Percentiles rank a stretch among this genome's conserved stretches.
phyloP scores from a whole-genome alignment of 225 moss, liverwort and hornwort species.

The Marchantia polymorpha region DNA sequence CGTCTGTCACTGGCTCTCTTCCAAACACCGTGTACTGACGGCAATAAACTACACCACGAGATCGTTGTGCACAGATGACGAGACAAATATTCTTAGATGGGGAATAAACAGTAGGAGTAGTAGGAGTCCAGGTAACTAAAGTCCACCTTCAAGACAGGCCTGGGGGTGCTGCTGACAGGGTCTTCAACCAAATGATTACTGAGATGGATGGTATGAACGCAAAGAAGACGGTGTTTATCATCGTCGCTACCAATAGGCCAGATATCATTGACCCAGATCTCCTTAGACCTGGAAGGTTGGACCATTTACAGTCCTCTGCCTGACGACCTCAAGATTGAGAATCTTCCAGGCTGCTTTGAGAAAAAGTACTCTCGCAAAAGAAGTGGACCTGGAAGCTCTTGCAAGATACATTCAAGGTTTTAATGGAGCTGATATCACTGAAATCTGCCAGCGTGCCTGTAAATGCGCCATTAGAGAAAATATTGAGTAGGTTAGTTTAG shows the following conservation, averaged over 20 bases:
- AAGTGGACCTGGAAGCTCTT: conserved; percentile 24
- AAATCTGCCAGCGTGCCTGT: conserved; percentile 14
- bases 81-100: too few species aligned
- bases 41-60: too few species aligned
- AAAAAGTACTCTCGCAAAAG: conserved; percentile 60
- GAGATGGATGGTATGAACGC: conserved; percentile 98
- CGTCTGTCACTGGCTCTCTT: too few species aligned
- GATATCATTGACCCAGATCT: conserved; percentile 22
- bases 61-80: too few species aligned
- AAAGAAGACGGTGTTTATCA: conserved; percentile 89
- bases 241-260: conserved; percentile 72
- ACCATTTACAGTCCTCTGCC: conserved; percentile 80
- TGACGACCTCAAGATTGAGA: conserved; percentile 71
- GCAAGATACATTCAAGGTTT: conserved; percentile 58
- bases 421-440: conserved; percentile 47
- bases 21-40: too few species aligned
- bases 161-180: conserved; percentile 21
- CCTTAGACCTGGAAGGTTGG: conserved; percentile 53
- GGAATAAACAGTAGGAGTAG: too few species aligned
- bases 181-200: conserved; percentile 47
- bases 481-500: conserved; percentile 62
- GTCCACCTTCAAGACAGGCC: too few species aligned
- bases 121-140: too few species aligned
- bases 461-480: conserved; percentile 54
- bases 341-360: conserved; percentile 85